phyloP scores from a whole-genome alignment of 768 basidiomycete species.

The Hygrocybe punicea region DNA sequence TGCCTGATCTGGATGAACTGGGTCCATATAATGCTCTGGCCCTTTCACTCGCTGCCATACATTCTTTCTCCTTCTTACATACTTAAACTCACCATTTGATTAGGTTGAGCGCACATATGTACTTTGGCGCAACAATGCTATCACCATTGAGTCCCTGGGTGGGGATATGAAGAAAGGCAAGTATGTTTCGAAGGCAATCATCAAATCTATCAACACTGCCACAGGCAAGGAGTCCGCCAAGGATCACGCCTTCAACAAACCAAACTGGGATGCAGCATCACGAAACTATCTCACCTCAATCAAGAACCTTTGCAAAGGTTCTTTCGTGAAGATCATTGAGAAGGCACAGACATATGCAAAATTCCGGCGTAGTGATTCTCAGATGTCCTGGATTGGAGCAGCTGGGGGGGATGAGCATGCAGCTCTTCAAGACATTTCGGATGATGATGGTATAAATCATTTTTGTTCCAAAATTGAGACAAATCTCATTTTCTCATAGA shows the following conservation, averaged over 20 bases:
- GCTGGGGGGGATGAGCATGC: neutral
- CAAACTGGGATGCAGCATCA: neutral
- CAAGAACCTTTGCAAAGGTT: neutral
- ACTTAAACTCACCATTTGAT: neutral
- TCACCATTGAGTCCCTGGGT: neutral
- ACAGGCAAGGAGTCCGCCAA: neutral
- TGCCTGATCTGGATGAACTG: neutral
- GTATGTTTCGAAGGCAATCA: neutral
- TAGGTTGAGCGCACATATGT: slow-evolving; percentile 2
- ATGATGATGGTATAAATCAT: neutral
- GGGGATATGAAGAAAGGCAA: too few species aligned
- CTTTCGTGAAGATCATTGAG: neutral
- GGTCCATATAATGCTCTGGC: neutral
- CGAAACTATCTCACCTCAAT: neutral
- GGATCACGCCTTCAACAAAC: neutral
- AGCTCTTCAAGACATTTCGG: neutral
- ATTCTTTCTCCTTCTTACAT: neutral
- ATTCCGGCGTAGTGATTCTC: neutral
- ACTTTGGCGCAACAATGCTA: neutral
- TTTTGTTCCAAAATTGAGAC: neutral
- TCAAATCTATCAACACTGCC: neutral
- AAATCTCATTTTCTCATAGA: neutral
- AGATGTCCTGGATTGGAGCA: neutral
- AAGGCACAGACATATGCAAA: neutral
- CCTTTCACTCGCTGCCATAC: neutral